These are phyloP conservation scores for Pythium oligandrum DNA, from an alignment of 352 stramenopile species.

Conservation along the genomic window DNA sequence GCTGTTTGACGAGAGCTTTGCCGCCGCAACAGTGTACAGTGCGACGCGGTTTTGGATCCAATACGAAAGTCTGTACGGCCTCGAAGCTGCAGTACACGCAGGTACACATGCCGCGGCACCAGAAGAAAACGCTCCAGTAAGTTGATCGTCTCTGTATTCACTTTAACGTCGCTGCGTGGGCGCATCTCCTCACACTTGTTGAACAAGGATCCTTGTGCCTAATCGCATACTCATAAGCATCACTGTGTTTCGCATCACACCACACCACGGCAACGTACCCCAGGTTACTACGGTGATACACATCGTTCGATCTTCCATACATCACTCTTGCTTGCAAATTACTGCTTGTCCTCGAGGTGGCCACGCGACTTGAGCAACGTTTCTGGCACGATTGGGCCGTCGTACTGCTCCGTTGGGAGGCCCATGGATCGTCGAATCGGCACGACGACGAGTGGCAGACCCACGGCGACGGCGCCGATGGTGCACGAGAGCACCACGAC, in stretches of 20 bases:
- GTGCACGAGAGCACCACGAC: conserved; percentile 81
- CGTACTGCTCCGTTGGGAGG: conserved; percentile 86
- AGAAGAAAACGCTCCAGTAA: no score
- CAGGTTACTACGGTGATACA: neutral
- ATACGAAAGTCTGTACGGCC: conserved; percentile 46
- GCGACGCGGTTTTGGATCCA: conserved; percentile 43
- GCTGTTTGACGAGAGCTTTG: conserved; percentile 40
- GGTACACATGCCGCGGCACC: neutral
- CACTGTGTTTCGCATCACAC: conserved; percentile 1
- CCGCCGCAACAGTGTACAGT: conserved; percentile 10
- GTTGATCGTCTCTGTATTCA: no score
- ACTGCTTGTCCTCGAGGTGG: conserved; percentile 42
- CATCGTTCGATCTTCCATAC: neutral
- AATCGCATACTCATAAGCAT: no score
- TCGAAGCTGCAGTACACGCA: conserved; percentile 18
- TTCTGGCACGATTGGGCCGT: conserved; percentile 75
- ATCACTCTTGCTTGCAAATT: conserved; percentile 14
- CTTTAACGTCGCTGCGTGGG: no score
- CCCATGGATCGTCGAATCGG: conserved; percentile 80
- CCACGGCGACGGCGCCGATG: conserved; percentile 65
- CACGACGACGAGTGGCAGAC: conserved; percentile 73
- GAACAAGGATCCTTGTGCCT: no score
- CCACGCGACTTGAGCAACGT: conserved; percentile 72
- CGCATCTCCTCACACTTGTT: no score
- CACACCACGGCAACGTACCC: neutral